Evolutionary conservation across 2,329 filamentous ascomycete species (phyloP).

Genomic region (Didymella lethalis): DNA sequence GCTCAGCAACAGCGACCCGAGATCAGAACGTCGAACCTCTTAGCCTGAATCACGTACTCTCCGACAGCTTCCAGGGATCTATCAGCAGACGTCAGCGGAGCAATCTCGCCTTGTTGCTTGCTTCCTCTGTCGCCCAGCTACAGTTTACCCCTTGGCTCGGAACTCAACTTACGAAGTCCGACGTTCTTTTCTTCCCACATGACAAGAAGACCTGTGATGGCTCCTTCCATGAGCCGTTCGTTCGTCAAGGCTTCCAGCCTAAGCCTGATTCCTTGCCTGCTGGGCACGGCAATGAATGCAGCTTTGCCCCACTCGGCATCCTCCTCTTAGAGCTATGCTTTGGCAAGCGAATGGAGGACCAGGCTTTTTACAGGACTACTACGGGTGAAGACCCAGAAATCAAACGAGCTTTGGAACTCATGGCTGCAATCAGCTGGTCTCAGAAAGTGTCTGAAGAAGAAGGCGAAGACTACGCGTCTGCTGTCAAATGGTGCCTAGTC

Average conservation of each 20-base stretch:
- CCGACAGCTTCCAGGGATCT: neutral
- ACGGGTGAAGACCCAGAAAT: neutral
- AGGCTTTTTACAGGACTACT: neutral
- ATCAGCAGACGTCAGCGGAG: neutral
- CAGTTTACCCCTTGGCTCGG: neutral
- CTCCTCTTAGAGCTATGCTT: conserved; percentile 2
- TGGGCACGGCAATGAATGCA: neutral
- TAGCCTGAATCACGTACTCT: neutral
- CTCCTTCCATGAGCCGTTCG: neutral
- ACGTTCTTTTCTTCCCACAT: neutral
- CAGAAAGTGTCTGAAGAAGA: conserved; percentile 24
- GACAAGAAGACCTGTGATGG: neutral
- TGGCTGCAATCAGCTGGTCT: neutral
- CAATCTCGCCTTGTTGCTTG: neutral
- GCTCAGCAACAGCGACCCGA: no score
- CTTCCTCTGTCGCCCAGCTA: neutral
- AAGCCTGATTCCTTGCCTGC: neutral
- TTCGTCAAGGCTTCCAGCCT: neutral
- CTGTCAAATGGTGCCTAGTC: conserved; percentile 34
- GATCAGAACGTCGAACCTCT: neutral
- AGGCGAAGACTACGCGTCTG: conserved; percentile 28
- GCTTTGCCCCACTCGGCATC: neutral
- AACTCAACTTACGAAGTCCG: neutral
- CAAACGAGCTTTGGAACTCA: neutral
- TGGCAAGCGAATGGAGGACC: neutral